phyloP scores from a whole-genome alignment of 148 eudicot species.

The Spergularia bocconei region DNA sequence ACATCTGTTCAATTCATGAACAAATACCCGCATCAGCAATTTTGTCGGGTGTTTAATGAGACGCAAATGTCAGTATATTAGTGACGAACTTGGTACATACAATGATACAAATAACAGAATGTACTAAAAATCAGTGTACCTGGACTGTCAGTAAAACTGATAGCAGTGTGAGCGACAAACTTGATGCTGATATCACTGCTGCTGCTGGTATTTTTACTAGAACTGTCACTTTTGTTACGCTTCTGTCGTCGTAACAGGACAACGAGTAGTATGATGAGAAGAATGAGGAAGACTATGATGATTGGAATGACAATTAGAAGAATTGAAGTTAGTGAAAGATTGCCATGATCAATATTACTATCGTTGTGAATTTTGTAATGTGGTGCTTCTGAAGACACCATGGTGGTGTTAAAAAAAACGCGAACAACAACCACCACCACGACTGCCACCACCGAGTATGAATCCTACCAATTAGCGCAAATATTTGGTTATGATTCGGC shows the following conservation, averaged over 20 bases:
- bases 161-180: slow-evolving; percentile 29
- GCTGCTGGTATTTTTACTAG: slow-evolving; percentile 24
- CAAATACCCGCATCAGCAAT: slow-evolving; percentile 5
- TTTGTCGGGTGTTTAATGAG: not conserved
- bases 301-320: slow-evolving; percentile 58
- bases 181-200: slow-evolving; percentile 29
- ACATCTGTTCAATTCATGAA: slow-evolving; percentile 28
- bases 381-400: slow-evolving; percentile 8
- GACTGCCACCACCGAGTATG: too few species aligned
- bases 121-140: slow-evolving; percentile 13
- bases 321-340: slow-evolving; percentile 32
- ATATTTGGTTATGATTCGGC: too few species aligned
- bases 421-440: too few species aligned
- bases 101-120: too few species aligned
- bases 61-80: not conserved
- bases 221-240: slow-evolving; percentile 23
- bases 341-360: not conserved
- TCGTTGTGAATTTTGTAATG: slow-evolving; percentile 3
- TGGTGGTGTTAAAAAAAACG: not conserved
- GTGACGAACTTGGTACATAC: too few species aligned
- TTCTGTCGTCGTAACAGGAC: slow-evolving; percentile 57
- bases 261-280: slow-evolving; percentile 40
- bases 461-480: too few species aligned
- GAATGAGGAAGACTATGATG: slow-evolving; percentile 51
- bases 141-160: slow-evolving; percentile 34